Evolutionary conservation across 73 alveolate species (phyloP).

Genomic region (Symbiodinium natans): DNA sequence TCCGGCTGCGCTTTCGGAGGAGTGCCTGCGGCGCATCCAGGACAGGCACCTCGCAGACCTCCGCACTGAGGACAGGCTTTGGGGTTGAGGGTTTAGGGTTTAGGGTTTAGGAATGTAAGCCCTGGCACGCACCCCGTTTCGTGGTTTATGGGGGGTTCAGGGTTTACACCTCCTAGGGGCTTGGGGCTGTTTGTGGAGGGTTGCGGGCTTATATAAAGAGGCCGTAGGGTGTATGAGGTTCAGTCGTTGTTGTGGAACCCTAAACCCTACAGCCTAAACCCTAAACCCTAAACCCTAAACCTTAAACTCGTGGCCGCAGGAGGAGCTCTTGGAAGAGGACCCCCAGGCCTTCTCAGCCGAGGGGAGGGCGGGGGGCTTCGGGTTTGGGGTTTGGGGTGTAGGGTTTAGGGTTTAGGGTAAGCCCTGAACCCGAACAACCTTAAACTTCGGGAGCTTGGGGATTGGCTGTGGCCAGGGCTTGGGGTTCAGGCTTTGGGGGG

Average conservation of each 20-base stretch:
- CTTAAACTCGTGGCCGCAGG: background rate
- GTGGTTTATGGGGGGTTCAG: background rate
- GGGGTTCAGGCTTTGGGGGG: too few relatives aligned
- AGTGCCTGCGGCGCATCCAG: conserved; percentile 7
- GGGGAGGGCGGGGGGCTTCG: too few relatives aligned
- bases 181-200: background rate
- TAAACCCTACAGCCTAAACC: background rate
- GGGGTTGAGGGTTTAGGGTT: background rate
- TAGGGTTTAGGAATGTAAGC: background rate
- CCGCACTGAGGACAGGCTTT: background rate
- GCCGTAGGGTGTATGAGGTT: background rate
- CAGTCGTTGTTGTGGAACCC: too few relatives aligned
- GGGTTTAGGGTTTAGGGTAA: too few relatives aligned
- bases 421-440: too few relatives aligned
- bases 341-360: background rate
- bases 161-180: background rate
- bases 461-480: too few relatives aligned
- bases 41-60: background rate
- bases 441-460: too few relatives aligned
- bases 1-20: background rate
- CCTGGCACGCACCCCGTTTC: background rate
- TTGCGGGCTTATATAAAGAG: too few relatives aligned
- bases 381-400: too few relatives aligned
- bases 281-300: background rate
- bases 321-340: background rate